These are phyloP conservation scores for Colletotrichum trifolii DNA, from an alignment of 2,329 filamentous ascomycete species.

Conservation along the genomic window DNA sequence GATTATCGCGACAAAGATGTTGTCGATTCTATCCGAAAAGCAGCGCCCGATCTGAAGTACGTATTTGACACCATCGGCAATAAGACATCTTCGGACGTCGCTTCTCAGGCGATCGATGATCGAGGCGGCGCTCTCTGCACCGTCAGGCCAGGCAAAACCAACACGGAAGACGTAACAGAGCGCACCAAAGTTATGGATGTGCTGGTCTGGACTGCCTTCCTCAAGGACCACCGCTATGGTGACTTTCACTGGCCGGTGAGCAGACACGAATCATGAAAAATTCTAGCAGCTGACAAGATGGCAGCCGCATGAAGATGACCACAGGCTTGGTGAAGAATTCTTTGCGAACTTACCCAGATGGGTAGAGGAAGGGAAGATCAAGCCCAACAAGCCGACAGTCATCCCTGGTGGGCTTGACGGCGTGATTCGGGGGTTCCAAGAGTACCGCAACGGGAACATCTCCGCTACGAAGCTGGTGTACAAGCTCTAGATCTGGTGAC, in stretches of 20 bases:
- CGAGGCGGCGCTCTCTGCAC: constrained; percentile 50
- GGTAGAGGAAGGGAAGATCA: constrained; percentile 48
- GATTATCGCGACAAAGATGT: constrained; percentile 53
- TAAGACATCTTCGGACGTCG: constrained; percentile 45
- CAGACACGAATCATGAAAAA: background rate
- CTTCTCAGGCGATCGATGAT: constrained; percentile 45
- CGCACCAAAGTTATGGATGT: constrained; percentile 52
- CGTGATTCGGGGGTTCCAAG: constrained; percentile 49
- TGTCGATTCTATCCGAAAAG: constrained; percentile 46
- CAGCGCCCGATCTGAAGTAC: constrained; percentile 47
- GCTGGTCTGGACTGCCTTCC: constrained; percentile 55
- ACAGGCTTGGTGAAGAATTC: constrained; percentile 49
- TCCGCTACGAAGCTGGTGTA: constrained; percentile 55
- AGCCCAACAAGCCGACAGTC: constrained; percentile 47
- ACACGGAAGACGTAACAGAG: constrained; percentile 48
- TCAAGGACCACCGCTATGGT: constrained; percentile 51
- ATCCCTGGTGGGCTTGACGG: constrained; percentile 44
- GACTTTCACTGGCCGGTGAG: constrained; percentile 50
- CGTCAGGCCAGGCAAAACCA: constrained; percentile 52
- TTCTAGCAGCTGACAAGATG: background rate
- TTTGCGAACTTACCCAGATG: constrained; percentile 49
- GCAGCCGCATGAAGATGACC: constrained; percentile 48
- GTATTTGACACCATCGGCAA: constrained; percentile 58
- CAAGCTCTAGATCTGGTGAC: constrained; percentile 37
- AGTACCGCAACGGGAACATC: constrained; percentile 51